Base-by-base conservation (phyloP, 768 basidiomycete genomes). In the Collybia sordida region DNA sequence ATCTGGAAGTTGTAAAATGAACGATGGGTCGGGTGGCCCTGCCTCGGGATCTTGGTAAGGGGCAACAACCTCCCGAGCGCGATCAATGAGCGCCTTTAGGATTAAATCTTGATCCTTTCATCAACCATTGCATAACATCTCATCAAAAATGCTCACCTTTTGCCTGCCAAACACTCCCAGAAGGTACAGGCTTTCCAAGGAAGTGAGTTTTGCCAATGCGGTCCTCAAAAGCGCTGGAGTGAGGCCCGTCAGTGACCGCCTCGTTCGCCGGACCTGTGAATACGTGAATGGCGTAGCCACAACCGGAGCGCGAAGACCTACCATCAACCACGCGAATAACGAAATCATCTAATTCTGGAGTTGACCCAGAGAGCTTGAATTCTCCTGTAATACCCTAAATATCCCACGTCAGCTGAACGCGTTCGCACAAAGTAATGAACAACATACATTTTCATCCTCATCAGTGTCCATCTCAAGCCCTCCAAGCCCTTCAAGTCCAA, bases 401-500 rank as follows among this genome's bases (percentile, higher is more conserved):
- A 9, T 45, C 23, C 15, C 23, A 22, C 34, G 21, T 48, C 51
- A 19, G 48, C n/a, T 40, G 9, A 39, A 46, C 31, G 31, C 14
- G n/a, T 2, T 43, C 28, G 45, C 19, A 19, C 31, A 44, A 36
- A 28, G n/a, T 41, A 28, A 17, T 18, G n/a, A 25, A 35, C 15
- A 14, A 66, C 80, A 19, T 56, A 93, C 92, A 64, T 88, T 80
- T 53, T 89, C 82, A 43, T 86, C 73, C 59, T 86, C 84, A 25
- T 86, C 84, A 0, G 83, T 88, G 43, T 89, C 86, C 76, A 97
- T 78, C 50, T 89, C 83, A 21, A 98, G 52, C 2, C 79, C 83
- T 12, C 96, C 94, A 1, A 94, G 70, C 0, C 94, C 95, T 59
- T 98, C 93, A 24, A 95, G 68, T 0, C 93, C 93, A 55, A 88